Evolutionary conservation across 257 asterid genomes (phyloP), one percentile per base, ranked within the genome.

Genomic region (Orobanche coerulescens): DNA sequence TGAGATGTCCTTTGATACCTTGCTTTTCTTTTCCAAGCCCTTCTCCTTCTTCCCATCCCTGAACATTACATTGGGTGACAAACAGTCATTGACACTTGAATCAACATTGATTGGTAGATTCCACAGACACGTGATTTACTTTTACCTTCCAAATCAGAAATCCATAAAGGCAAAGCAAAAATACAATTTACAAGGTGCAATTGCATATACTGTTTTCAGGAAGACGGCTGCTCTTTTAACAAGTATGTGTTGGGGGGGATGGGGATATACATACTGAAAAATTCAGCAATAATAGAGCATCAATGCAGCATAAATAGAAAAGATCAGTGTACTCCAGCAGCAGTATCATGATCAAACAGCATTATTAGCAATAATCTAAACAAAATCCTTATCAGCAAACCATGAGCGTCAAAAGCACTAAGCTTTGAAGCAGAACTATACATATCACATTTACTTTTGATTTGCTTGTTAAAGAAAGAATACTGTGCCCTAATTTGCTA

Each of bases 41-140:
- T 79, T 92, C 96, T 65, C 98, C 98, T 86, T 92, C 98, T 84
- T 88, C 98, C 98, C 96, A 92, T 61, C 98, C 96, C 98, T 92
- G 66, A 58, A 48, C 50, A 68, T 36, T 54, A 11, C 5, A 50
- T 28, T 22, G 16, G 44, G 55, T 71, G 50, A 25, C 43, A 49
- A 48, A 39, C 53, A 57, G 33, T 13, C 46, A 43, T 48, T 26
- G 16, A 18, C 43, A 46, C 9, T 39, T 12, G 4, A 18, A 42
- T 33, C 34, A 25, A n/a, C 12, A 43, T 22, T 4, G 44, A 28
- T 11, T n/a, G 15, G 6, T 15, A 43, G 39, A 28, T 39, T 30
- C 58, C 43, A 12, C 44, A 43, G 1, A 20, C 31, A 33, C 22
- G n/a, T 13, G 6, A 2, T 18, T n/a, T 54, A n/a, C n/a, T n/a